Conservation (phyloP, 139 green algal species). For the Chlamydomonas sphaeroides region DNA sequence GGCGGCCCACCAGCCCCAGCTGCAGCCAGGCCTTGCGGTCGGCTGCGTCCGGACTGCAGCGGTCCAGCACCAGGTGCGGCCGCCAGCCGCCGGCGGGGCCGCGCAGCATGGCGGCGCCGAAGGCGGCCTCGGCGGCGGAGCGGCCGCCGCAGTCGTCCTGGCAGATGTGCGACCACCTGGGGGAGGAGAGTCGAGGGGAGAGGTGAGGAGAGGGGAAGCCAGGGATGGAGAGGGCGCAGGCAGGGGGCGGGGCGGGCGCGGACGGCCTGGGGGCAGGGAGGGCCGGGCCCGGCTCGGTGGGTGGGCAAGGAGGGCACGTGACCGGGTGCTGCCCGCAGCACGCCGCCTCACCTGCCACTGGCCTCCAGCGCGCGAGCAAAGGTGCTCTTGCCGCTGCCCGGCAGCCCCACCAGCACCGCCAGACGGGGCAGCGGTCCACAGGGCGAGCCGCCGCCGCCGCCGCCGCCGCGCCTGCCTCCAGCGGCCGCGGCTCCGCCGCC, state of each 20-base stretch:
- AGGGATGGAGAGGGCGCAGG: no score
- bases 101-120: constrained; percentile 38
- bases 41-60: constrained; percentile 38
- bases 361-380: constrained; percentile 44
- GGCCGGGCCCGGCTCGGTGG: no score
- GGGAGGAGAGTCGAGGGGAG: neutral
- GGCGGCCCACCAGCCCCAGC: constrained; percentile 30
- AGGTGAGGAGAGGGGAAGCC: neutral
- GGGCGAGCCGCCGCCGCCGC: neutral
- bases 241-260: no score
- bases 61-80: constrained; percentile 44
- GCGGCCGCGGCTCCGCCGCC: neutral
- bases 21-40: constrained; percentile 38
- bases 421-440: constrained; percentile 22
- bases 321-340: no score
- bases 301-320: no score
- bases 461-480: neutral
- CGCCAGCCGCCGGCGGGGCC: neutral
- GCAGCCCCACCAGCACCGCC: constrained; percentile 47
- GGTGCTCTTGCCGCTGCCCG: constrained; percentile 57
- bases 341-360: constrained; percentile 33
- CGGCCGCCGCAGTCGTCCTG: constrained; percentile 52
- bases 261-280: no score
- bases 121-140: constrained; percentile 18
- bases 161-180: constrained; percentile 46